Evolutionary conservation across 768 basidiomycete genomes (phyloP).

Genomic region (Lentinula edodes): DNA sequence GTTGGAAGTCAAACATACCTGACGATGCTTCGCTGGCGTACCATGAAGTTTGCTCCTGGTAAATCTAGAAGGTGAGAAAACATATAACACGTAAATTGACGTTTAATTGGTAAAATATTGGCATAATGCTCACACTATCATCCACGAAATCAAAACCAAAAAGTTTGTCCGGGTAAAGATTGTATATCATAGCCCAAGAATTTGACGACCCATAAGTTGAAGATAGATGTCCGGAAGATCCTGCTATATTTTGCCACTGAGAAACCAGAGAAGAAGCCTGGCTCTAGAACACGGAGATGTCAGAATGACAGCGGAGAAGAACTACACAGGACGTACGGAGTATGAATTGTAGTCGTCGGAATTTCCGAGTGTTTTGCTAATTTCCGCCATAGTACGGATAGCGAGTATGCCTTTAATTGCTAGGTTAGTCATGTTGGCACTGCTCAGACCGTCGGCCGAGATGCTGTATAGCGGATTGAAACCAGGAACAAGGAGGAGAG

Average conservation of each 20-base stretch:
- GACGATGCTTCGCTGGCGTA: background rate
- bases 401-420: constrained; percentile 11
- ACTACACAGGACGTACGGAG: background rate
- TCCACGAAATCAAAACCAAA: constrained; percentile 18
- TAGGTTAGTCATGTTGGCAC: constrained; percentile 9
- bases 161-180: constrained; percentile 39
- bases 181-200: constrained; percentile 36
- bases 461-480: background rate
- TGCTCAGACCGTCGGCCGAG: constrained; percentile 3
- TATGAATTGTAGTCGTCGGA: background rate
- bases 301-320: background rate
- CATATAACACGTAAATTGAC: background rate
- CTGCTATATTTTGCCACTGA: constrained; percentile 8
- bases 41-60: background rate
- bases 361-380: constrained; percentile 1
- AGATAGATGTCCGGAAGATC: background rate
- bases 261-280: background rate
- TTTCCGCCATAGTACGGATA: constrained; percentile 11
- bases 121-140: background rate
- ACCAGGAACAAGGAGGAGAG: background rate
- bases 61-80: background rate
- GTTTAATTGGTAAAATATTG: no score
- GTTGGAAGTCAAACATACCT: background rate
- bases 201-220: constrained; percentile 5
- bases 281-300: background rate